A percentile compares a stretch with the other conserved stretches of the same genome.
phyloP scores from a whole-genome alignment of 768 basidiomycete species.

The Auriscalpium vulgare region DNA sequence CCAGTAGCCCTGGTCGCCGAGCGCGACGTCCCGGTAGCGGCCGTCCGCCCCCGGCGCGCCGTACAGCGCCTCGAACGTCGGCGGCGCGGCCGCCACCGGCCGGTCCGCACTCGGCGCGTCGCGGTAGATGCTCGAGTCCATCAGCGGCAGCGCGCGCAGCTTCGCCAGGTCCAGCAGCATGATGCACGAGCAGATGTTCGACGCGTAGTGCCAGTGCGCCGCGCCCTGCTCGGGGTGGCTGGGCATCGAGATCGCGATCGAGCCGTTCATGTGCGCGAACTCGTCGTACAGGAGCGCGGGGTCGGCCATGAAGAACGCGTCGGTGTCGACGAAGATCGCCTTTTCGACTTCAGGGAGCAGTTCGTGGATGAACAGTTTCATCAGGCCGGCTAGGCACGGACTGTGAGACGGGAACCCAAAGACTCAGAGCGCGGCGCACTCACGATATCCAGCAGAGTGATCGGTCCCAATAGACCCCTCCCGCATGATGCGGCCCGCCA shows the following conservation, averaged over 20 bases:
- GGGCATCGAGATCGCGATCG: constrained; percentile 35
- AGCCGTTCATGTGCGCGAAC: constrained; percentile 27
- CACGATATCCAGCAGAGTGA: constrained; percentile 41
- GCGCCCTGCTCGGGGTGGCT: constrained; percentile 35
- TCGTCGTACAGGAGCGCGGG: constrained; percentile 39
- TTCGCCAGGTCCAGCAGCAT: constrained; percentile 42
- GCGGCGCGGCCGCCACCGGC: constrained; percentile 29
- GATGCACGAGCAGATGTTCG: constrained; percentile 42
- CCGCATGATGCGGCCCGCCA: constrained; percentile 35
- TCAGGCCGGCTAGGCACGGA: constrained; percentile 32
- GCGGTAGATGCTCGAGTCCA: constrained; percentile 37
- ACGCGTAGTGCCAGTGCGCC: constrained; percentile 37
- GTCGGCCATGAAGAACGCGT: constrained; percentile 42
- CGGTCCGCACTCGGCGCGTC: constrained; percentile 17
- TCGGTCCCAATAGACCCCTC: constrained; percentile 38
- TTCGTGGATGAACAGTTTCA: constrained; percentile 48
- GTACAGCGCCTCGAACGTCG: constrained; percentile 36
- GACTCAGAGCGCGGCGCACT: constrained; percentile 15
- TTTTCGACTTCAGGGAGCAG: constrained; percentile 36
- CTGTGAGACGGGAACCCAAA: too few relatives aligned
- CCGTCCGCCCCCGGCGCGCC: constrained; percentile 30
- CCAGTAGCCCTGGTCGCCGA: constrained; percentile 47
- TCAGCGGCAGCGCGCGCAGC: constrained; percentile 34
- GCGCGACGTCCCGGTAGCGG: constrained; percentile 33
- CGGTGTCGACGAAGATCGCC: constrained; percentile 45